Conservation (phyloP, 768 basidiomycete species). For the Termitomyces sp. region DNA sequence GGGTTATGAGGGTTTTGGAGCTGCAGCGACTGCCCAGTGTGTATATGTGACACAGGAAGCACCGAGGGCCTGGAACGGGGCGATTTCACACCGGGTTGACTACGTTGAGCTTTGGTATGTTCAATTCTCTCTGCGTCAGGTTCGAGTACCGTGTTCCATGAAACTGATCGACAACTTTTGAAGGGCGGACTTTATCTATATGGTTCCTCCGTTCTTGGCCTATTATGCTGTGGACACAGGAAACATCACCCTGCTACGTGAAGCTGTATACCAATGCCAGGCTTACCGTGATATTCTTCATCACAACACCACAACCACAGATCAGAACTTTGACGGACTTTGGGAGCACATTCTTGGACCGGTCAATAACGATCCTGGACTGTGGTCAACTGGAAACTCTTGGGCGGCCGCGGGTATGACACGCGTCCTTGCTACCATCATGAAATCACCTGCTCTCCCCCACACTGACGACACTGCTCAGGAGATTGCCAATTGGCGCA, state of each 20-base stretch:
- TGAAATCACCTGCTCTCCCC: slow-evolving; percentile 23
- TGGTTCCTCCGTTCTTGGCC: slow-evolving; percentile 54
- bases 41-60: slow-evolving; percentile 36
- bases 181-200: slow-evolving; percentile 54
- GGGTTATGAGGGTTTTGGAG: slow-evolving; percentile 12
- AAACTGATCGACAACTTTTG: not conserved
- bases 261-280: slow-evolving; percentile 42
- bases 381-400: slow-evolving; percentile 56
- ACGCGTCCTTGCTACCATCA: slow-evolving; percentile 50
- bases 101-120: not conserved
- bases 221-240: slow-evolving; percentile 40
- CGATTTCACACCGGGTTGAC: slow-evolving; percentile 48
- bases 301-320: slow-evolving; percentile 15
- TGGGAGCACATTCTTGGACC: slow-evolving; percentile 36
- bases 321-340: slow-evolving; percentile 4
- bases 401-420: slow-evolving; percentile 73
- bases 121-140: not conserved
- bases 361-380: slow-evolving; percentile 28
- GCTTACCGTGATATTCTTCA: slow-evolving; percentile 44
- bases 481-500: slow-evolving; percentile 8
- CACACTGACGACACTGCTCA: not conserved
- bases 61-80: slow-evolving; percentile 36
- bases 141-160: not conserved
- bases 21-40: slow-evolving; percentile 35
- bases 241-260: slow-evolving; percentile 30